phyloP scores from a whole-genome alignment of 2,329 filamentous ascomycete species.

The Venturia pyrina region DNA sequence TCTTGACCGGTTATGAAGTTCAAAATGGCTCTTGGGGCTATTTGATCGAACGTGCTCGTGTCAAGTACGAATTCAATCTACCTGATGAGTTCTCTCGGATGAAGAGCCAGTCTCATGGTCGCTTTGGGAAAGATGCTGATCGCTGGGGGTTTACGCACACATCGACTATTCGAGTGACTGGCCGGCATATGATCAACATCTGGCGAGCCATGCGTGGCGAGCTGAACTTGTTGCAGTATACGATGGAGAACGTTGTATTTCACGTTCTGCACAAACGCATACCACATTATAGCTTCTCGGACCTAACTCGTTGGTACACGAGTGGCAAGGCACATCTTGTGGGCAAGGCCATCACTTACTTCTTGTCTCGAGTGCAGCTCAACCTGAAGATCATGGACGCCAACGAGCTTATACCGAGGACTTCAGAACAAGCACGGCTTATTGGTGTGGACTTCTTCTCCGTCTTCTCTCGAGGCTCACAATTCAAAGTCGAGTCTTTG shows the following conservation, averaged over 20 bases:
- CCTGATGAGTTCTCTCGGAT: conserved; percentile 87
- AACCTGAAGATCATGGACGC: conserved; percentile 85
- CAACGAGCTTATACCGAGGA: conserved; percentile 80
- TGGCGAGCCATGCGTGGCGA: conserved; percentile 96
- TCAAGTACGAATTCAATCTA: conserved; percentile 82
- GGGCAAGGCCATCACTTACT: conserved; percentile 67
- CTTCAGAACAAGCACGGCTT: conserved; percentile 86
- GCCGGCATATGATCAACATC: conserved; percentile 91
- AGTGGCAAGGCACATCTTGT: conserved; percentile 60
- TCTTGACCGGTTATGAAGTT: conserved; percentile 90
- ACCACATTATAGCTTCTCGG: conserved; percentile 73
- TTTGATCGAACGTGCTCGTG: conserved; percentile 75
- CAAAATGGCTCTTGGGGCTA: conserved; percentile 94
- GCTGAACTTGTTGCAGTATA: conserved; percentile 84
- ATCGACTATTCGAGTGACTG: conserved; percentile 84
- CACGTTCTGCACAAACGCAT: conserved; percentile 80
- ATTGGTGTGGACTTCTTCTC: conserved; percentile 95
- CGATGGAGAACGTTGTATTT: conserved; percentile 90
- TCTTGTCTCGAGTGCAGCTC: conserved; percentile 62
- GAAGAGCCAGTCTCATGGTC: conserved; percentile 71
- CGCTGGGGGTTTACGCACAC: conserved; percentile 92
- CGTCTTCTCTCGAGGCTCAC: conserved; percentile 86
- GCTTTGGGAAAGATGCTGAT: conserved; percentile 78
- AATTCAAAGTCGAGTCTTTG: conserved; percentile 97
- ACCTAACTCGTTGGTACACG: conserved; percentile 73